Base-by-base conservation (phyloP, 352 stramenopile species). In the Phytophthora citrophthora region DNA sequence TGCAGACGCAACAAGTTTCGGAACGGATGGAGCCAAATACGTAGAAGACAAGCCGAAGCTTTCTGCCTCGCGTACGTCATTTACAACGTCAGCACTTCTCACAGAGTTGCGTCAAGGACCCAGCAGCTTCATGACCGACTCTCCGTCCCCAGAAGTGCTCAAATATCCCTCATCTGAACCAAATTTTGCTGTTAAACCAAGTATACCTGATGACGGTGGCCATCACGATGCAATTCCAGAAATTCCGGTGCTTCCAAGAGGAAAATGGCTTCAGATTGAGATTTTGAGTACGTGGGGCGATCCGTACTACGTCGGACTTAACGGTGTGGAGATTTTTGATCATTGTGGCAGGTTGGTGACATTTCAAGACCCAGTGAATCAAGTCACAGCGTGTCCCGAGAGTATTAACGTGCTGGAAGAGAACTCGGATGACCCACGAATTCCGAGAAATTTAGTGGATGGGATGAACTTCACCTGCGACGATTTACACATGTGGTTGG, bases 401-500 rank as follows among this genome's bases (percentile, higher is more conserved):
- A 93, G 89, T 36, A 94, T 98, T 24, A 97, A 97, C 43, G 81
- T 91, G 4, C 72, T 97, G 4, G 82, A 95, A n/a, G 90, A 96
- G 39, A 97, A 97, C 57, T 70, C 75, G 4, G 67, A 91, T 18
- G 88, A 96, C 54, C 85, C 83, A 4, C 84, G 85, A 13, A 77
- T 94, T 2, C 66, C 84, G 0, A 73, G 66, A 56, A 95, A 93
- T 44, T 53, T 94, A 4, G 78, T 97, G 1, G 92, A 98, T 53
- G 89, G 90, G 3, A 72, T 92, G 0, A 96, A 96, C 43, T 84
- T 86, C 40, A 97, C 91, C 2, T 95, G 83, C 54, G 90, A 98
- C 53, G 91, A 97, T 54, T 85, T 95, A 11, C 91, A 98, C 72
- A 89, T 94, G 78, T 98, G 92, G 92, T 68, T 98, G 0, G 85